These are phyloP conservation scores for Komagataea norvegica DNA, from an alignment of 1,139 yeast genomes.

Conservation along the genomic window DNA sequence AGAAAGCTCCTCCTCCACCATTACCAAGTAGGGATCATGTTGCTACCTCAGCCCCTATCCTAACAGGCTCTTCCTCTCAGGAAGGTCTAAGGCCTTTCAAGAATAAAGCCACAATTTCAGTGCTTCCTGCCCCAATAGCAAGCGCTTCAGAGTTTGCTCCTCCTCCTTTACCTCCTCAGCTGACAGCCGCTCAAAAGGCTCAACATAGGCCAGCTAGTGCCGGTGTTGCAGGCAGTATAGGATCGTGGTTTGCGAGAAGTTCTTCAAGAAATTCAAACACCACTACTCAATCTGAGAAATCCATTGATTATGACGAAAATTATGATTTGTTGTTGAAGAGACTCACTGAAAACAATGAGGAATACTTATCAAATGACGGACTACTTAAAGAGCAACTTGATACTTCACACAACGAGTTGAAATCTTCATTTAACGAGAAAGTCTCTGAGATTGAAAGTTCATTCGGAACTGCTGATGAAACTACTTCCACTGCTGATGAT, in stretches of 20 bases:
- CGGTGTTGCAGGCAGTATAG: conserved; percentile 9
- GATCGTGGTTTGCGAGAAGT: conserved; percentile 22
- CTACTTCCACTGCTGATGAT: conserved; percentile 15
- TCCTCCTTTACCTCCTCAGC: conserved; percentile 27
- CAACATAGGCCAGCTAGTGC: conserved; percentile 17
- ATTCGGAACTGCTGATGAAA: conserved; percentile 14
- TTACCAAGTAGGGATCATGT: not conserved
- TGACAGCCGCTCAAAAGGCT: conserved; percentile 20
- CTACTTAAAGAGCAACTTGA: conserved; percentile 44
- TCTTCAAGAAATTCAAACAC: conserved; percentile 11
- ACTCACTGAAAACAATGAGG: conserved; percentile 35
- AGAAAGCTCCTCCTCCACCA: conserved; percentile 8
- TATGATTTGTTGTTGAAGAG: conserved; percentile 40
- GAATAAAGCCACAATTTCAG: conserved; percentile 8
- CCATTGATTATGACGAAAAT: conserved; percentile 30
- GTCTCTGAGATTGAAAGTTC: conserved; percentile 28
- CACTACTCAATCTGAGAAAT: conserved; percentile 15
- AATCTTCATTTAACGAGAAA: conserved; percentile 27
- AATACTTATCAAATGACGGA: conserved; percentile 30
- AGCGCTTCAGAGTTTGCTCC: conserved; percentile 18
- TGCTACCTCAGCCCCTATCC: conserved; percentile 4
- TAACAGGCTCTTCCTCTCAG: too few species aligned
- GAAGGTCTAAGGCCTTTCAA: conserved; percentile 10
- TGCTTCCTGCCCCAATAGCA: conserved; percentile 2
- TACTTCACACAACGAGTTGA: conserved; percentile 58